phyloP scores from a whole-genome alignment of 192 early-diverging fungal genomes.

The Coemansia nantahalensis region DNA sequence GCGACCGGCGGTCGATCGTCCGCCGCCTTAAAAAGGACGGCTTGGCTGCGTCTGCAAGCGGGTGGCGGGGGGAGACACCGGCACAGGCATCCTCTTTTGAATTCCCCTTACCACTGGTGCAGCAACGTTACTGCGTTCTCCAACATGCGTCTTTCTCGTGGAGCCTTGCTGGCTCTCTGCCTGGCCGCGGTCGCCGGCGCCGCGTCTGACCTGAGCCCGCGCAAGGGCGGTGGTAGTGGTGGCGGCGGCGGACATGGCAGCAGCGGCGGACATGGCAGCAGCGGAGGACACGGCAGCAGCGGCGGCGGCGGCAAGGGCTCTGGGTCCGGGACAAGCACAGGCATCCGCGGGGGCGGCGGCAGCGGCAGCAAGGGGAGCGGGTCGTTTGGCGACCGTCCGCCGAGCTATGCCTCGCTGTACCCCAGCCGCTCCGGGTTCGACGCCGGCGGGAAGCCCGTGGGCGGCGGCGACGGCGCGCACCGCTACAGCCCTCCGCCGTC shows the following conservation, averaged over 20 bases:
- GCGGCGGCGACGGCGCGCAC: slow-evolving; percentile 19
- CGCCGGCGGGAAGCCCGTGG: slow-evolving; percentile 31
- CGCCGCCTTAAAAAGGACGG: too few relatives aligned
- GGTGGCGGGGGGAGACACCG: too few relatives aligned
- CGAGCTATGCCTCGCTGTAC: slow-evolving; percentile 40
- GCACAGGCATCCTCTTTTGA: too few relatives aligned
- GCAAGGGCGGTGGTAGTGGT: slow-evolving; percentile 20
- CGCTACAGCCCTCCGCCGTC: slow-evolving; percentile 35
- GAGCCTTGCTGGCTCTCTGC: too few relatives aligned
- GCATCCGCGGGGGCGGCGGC: slow-evolving; percentile 32
- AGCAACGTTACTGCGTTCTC: too few relatives aligned
- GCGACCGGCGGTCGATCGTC: too few relatives aligned
- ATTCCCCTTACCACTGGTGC: too few relatives aligned
- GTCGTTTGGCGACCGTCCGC: slow-evolving; percentile 32
- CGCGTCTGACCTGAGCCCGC: not conserved
- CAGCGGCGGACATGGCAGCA: slow-evolving; percentile 4
- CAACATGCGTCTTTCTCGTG: not conserved
- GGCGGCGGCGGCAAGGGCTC: slow-evolving; percentile 5
- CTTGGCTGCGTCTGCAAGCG: too few relatives aligned
- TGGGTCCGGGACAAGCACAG: slow-evolving; percentile 3
- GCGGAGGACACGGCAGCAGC: slow-evolving; percentile 1
- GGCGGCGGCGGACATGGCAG: slow-evolving; percentile 2
- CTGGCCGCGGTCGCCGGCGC: too few relatives aligned
- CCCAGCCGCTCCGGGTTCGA: slow-evolving; percentile 27
- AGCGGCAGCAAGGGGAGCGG: slow-evolving; percentile 31